Evolutionary conservation across 2,329 filamentous ascomycete species (phyloP).

Genomic region (Geosmithia morbida): DNA sequence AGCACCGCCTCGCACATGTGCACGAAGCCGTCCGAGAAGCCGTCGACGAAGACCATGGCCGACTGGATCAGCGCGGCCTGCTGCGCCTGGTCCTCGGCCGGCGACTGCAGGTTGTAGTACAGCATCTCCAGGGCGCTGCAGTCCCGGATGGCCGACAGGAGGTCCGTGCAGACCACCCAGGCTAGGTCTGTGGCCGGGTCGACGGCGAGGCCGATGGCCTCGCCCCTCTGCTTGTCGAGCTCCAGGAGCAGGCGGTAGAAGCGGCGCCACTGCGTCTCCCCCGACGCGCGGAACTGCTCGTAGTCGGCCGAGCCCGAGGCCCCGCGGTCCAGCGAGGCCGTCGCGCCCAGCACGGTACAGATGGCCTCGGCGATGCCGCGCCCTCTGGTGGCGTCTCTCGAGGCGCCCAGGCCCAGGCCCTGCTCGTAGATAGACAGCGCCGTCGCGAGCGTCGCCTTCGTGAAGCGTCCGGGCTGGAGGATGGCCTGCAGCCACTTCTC

Average conservation of each 20-base stretch:
- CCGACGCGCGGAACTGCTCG: slow-evolving; percentile 56
- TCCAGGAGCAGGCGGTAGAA: slow-evolving; percentile 80
- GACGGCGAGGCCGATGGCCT: slow-evolving; percentile 64
- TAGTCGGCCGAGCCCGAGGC: slow-evolving; percentile 53
- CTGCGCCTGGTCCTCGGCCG: slow-evolving; percentile 37
- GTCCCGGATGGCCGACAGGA: slow-evolving; percentile 62
- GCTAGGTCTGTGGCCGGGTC: slow-evolving; percentile 58
- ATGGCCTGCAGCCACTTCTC: slow-evolving; percentile 82
- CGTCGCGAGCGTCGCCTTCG: slow-evolving; percentile 65
- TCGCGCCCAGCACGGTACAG: slow-evolving; percentile 55
- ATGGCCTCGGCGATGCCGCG: slow-evolving; percentile 62
- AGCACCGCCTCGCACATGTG: slow-evolving; percentile 55
- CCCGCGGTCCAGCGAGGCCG: slow-evolving; percentile 48
- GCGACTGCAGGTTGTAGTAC: slow-evolving; percentile 46
- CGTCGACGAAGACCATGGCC: slow-evolving; percentile 54
- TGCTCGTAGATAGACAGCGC: slow-evolving; percentile 71
- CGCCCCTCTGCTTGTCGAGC: slow-evolving; percentile 72
- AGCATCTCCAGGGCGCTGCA: slow-evolving; percentile 68
- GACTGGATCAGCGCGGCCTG: slow-evolving; percentile 52
- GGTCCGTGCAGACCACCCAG: slow-evolving; percentile 76
- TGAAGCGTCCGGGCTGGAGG: slow-evolving; percentile 71
- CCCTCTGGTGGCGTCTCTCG: slow-evolving; percentile 24
- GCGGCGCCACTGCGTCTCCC: slow-evolving; percentile 74
- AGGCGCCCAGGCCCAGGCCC: slow-evolving; percentile 28
- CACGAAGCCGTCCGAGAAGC: slow-evolving; percentile 54